These are phyloP conservation scores for Skeletonema grethae DNA, from an alignment of 108 stramenopile species.

Conservation along the genomic window DNA sequence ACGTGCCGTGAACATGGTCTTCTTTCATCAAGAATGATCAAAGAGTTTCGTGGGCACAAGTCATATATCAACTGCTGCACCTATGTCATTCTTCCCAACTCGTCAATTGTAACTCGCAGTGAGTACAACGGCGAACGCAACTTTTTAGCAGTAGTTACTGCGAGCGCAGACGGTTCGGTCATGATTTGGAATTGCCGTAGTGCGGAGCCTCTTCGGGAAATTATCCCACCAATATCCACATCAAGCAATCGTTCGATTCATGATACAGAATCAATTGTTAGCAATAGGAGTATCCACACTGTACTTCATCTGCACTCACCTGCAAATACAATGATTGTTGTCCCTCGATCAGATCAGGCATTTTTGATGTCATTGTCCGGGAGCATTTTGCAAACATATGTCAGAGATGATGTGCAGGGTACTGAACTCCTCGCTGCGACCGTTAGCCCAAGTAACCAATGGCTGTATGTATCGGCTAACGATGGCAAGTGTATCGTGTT, in stretches of 20 bases:
- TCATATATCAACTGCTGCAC: conserved; percentile 81
- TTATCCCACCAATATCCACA: conserved; percentile 48
- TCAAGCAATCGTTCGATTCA: conserved; percentile 26
- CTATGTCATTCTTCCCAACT: conserved; percentile 42
- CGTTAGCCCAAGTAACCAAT: conserved; percentile 64
- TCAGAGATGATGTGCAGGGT: conserved; percentile 44
- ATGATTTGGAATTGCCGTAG: conserved; percentile 87
- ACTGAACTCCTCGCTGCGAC: conserved; percentile 71
- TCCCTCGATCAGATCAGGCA: conserved; percentile 64
- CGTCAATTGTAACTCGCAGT: neutral
- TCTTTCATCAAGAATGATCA: conserved; percentile 68
- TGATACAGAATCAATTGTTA: conserved; percentile 25
- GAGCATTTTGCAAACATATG: conserved; percentile 52
- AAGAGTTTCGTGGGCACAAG: conserved; percentile 89
- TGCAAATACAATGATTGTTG: conserved; percentile 65
- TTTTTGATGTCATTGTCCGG: conserved; percentile 66
- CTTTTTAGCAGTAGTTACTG: conserved; percentile 71
- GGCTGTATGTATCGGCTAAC: conserved; percentile 62
- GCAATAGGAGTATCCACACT: conserved; percentile 58
- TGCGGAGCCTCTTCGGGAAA: conserved; percentile 61
- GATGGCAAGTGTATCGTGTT: conserved; percentile 75
- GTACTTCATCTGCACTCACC: conserved; percentile 64
- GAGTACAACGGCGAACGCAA: conserved; percentile 13
- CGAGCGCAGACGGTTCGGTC: conserved; percentile 90
- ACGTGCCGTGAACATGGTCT: conserved; percentile 79